These are phyloP conservation scores for Isoetes engelmannii DNA, from an alignment of 83 land plant genomes.

Conservation along the genomic window DNA sequence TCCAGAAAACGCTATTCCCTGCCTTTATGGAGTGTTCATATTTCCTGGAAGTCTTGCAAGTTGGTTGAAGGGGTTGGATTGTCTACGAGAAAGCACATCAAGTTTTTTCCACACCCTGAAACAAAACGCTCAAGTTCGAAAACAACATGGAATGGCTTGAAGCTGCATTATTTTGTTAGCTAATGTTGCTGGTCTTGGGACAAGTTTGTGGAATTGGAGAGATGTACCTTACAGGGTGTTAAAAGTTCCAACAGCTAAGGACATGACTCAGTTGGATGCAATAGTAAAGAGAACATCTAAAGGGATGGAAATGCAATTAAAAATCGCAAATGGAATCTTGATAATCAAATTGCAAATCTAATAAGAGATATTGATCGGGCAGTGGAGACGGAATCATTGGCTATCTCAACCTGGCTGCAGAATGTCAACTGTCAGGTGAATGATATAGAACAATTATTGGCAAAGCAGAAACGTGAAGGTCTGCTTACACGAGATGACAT, in stretches of 20 bases:
- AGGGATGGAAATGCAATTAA: conserved; percentile 3
- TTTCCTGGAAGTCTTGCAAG: no score
- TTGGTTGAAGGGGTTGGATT: no score
- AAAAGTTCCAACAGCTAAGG: not conserved
- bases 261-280: conserved; percentile 3
- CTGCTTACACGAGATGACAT: not conserved
- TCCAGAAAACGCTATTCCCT: no score
- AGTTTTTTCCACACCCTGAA: no score
- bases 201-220: no score
- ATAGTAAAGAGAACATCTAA: not conserved
- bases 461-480: not conserved
- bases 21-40: no score
- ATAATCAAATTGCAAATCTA: not conserved
- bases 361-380: not conserved
- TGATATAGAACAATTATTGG: not conserved
- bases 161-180: no score
- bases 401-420: not conserved
- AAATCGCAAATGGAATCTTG: conserved; percentile 1
- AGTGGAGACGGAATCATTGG: not conserved
- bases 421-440: not conserved
- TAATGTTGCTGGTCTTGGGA: no score
- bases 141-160: no score
- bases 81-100: no score
- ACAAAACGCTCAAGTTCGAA: no score
- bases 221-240: no score